These are phyloP conservation scores for Colletotrichum magnum DNA, from an alignment of 2,329 filamentous ascomycete genomes.

Conservation along the genomic window DNA sequence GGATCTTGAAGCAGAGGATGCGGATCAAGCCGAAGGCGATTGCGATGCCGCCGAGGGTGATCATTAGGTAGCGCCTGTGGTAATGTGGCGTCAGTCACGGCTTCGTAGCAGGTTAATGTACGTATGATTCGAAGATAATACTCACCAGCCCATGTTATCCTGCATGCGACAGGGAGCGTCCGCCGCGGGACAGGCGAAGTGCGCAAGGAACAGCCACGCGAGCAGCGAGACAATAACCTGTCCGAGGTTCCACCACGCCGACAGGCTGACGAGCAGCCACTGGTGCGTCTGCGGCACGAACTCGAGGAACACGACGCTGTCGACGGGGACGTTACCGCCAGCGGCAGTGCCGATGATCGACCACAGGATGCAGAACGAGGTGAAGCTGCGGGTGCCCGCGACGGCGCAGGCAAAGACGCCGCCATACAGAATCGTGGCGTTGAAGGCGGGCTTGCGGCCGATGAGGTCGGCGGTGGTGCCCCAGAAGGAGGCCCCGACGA, in stretches of 20 bases:
- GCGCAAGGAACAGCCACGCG: slow-evolving; percentile 59
- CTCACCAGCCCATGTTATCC: slow-evolving; percentile 64
- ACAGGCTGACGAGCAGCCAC: slow-evolving; percentile 62
- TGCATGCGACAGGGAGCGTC: slow-evolving; percentile 52
- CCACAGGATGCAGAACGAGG: slow-evolving; percentile 68
- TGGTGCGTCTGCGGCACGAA: slow-evolving; percentile 63
- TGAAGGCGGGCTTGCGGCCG: slow-evolving; percentile 61
- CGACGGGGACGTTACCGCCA: slow-evolving; percentile 65
- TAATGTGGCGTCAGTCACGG: background rate
- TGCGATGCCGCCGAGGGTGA: slow-evolving; percentile 60
- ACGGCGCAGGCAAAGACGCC: slow-evolving; percentile 71
- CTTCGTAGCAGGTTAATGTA: too few species aligned
- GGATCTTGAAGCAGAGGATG: slow-evolving; percentile 62
- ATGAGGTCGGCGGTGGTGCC: slow-evolving; percentile 57
- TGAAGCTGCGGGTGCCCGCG: slow-evolving; percentile 71
- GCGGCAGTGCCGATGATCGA: slow-evolving; percentile 61
- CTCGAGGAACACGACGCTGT: slow-evolving; percentile 67
- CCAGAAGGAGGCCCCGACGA: slow-evolving; percentile 62
- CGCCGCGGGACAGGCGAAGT: slow-evolving; percentile 55
- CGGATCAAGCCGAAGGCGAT: slow-evolving; percentile 60
- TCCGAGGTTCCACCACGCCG: slow-evolving; percentile 66
- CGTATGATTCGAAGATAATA: slow-evolving; percentile 3
- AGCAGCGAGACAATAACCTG: slow-evolving; percentile 62
- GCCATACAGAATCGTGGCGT: slow-evolving; percentile 58
- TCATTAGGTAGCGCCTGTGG: slow-evolving; percentile 58